A percentile compares a stretch with the other conserved stretches of the same genome.
Evolutionary conservation across 2,329 filamentous ascomycete genomes (phyloP).

Genomic region (Curvularia eragrostidis): DNA sequence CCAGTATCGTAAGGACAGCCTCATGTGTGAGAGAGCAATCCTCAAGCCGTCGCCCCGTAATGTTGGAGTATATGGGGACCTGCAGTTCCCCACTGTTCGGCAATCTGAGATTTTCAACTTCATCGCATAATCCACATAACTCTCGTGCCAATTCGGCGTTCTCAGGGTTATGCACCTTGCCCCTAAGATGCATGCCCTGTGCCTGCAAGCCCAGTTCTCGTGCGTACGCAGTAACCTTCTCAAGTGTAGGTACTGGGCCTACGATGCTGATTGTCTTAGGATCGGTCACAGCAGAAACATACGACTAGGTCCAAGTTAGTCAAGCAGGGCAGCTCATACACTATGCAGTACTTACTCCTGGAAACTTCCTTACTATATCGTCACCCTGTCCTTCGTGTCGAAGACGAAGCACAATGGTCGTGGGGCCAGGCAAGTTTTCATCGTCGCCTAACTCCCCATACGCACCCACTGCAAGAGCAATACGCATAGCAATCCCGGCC

Average conservation of each 20-base stretch:
- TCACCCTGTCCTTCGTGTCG: constrained; percentile 24
- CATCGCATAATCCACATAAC: constrained; percentile 13
- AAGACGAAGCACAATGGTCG: constrained; percentile 30
- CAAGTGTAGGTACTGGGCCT: constrained; percentile 19
- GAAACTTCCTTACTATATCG: constrained; percentile 23
- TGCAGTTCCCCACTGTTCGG: constrained; percentile 18
- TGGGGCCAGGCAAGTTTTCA: constrained; percentile 20
- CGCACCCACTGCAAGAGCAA: constrained; percentile 21
- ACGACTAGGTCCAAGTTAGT: constrained; percentile 10
- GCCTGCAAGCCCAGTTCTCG: constrained; percentile 20
- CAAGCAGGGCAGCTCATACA: neutral
- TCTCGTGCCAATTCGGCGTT: constrained; percentile 24
- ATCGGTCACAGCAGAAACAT: constrained; percentile 33
- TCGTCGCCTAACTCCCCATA: constrained; percentile 26
- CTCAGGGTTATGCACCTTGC: constrained; percentile 35
- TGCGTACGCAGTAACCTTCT: constrained; percentile 16
- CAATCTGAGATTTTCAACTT: constrained; percentile 17
- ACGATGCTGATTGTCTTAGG: constrained; percentile 36
- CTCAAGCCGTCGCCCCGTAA: constrained; percentile 11
- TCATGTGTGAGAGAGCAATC: constrained; percentile 19
- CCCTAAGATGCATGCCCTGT: constrained; percentile 26
- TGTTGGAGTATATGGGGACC: constrained; percentile 26
- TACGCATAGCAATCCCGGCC: constrained; percentile 18
- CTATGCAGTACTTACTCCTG: constrained; percentile 24
- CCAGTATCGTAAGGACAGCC: constrained; percentile 25